These are phyloP conservation scores for Earliella scabrosa DNA, from an alignment of 1,284 basidiomycete species.

Conservation along the genomic window DNA sequence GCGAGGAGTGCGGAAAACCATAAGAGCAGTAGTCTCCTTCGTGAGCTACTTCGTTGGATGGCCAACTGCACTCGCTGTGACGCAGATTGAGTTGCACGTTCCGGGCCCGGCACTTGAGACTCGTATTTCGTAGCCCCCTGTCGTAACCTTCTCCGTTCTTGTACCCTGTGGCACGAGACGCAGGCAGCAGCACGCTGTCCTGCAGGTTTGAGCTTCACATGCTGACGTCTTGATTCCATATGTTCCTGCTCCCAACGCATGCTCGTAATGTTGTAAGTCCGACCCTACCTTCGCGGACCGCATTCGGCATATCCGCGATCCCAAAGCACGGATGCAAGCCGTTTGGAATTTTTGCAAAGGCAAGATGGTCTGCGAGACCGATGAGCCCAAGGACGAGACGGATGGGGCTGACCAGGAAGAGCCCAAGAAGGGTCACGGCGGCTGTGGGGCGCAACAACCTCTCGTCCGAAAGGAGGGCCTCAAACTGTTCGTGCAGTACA, in stretches of 20 bases:
- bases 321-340: conserved; percentile 86
- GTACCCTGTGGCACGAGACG: conserved; percentile 30
- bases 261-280: conserved; percentile 55
- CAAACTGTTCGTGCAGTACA: conserved; percentile 96
- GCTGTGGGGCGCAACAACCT: conserved; percentile 94
- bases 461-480: conserved; percentile 93
- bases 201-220: conserved; percentile 34
- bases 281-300: conserved; percentile 84
- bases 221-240: conserved; percentile 56
- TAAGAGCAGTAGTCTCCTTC: conserved; percentile 37
- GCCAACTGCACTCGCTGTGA: conserved; percentile 55
- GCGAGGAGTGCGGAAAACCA: conserved; percentile 80
- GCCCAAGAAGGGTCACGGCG: conserved; percentile 88
- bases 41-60: conserved; percentile 41
- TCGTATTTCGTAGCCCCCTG: conserved; percentile 62
- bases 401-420: conserved; percentile 77
- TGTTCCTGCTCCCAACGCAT: conserved; percentile 11
- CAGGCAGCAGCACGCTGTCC: conserved; percentile 8
- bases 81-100: conserved; percentile 60
- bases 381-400: conserved; percentile 86
- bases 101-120: conserved; percentile 59
- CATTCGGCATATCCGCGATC: conserved; percentile 84
- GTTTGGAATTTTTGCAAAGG: conserved; percentile 88
- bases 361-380: conserved; percentile 86
- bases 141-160: conserved; percentile 44